A percentile compares a stretch with the other conserved stretches of the same genome.
Evolutionary conservation across 768 basidiomycete genomes (phyloP).

Genomic region (Strobilomyces confusus): DNA sequence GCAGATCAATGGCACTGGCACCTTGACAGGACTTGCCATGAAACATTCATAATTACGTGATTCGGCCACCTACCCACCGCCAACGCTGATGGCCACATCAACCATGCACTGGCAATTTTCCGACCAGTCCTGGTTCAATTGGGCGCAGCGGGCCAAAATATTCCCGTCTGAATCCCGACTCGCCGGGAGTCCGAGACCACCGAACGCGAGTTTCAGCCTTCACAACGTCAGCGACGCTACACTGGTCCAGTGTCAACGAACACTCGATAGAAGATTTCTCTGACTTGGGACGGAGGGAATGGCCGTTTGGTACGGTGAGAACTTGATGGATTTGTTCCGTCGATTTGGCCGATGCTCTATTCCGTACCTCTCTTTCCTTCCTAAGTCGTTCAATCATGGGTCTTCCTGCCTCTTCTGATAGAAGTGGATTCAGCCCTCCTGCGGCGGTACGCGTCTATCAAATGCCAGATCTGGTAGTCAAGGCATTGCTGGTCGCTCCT

Average conservation of each 20-base stretch:
- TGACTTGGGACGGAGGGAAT: neutral
- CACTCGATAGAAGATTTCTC: conserved; percentile 1
- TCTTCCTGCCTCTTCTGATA: neutral
- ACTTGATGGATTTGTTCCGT: neutral
- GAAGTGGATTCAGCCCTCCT: neutral
- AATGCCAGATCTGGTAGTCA: conserved; percentile 16
- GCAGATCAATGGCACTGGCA: neutral
- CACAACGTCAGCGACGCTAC: neutral
- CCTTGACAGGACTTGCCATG: neutral
- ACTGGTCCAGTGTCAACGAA: neutral
- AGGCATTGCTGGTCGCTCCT: conserved; percentile 9
- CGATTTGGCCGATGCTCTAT: neutral
- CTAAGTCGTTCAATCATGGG: neutral
- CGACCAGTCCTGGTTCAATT: neutral
- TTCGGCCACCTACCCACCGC: conserved; percentile 2
- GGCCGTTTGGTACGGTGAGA: neutral
- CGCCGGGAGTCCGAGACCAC: neutral
- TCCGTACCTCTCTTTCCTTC: neutral
- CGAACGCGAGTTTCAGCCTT: neutral
- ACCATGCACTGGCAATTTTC: neutral
- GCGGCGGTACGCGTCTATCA: neutral
- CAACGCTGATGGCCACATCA: conserved; percentile 4
- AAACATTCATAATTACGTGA: neutral
- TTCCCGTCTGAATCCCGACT: neutral
- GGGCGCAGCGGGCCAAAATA: neutral